phyloP scores from a whole-genome alignment of 2,329 filamentous ascomycete species.

The Ascochyta lentis region DNA sequence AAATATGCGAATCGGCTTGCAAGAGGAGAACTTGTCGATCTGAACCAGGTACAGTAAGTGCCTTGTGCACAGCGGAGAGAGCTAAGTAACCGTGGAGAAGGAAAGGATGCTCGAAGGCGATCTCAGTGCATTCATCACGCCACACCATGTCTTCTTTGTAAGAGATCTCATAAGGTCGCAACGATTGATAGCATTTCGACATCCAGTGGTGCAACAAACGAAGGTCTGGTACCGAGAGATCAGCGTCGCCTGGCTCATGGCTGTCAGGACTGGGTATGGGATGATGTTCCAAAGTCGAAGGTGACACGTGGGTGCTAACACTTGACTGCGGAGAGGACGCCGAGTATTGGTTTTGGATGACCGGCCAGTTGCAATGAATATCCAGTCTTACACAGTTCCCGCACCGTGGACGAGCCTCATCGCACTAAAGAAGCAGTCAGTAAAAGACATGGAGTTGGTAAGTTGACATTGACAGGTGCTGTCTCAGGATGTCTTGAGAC shows the following conservation, averaged over 20 bases:
- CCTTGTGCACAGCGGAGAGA: constrained; percentile 39
- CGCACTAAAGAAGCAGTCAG: constrained; percentile 31
- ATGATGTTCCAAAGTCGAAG: background rate
- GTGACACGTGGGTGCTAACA: constrained; percentile 17
- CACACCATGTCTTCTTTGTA: constrained; percentile 20
- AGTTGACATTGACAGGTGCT: background rate
- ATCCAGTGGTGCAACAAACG: constrained; percentile 41
- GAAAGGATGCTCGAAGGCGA: constrained; percentile 38
- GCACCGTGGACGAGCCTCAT: constrained; percentile 40
- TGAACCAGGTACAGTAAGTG: constrained; percentile 23
- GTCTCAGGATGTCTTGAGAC: background rate
- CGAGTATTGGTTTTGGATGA: constrained; percentile 25
- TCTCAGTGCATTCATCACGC: constrained; percentile 29
- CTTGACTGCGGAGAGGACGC: constrained; percentile 24
- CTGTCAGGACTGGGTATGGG: background rate
- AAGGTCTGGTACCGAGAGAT: constrained; percentile 37
- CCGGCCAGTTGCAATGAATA: constrained; percentile 40
- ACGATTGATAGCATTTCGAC: constrained; percentile 26
- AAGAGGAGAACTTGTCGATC: constrained; percentile 31
- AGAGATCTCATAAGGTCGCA: constrained; percentile 25
- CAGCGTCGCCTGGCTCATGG: constrained; percentile 13
- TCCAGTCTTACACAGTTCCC: constrained; percentile 40
- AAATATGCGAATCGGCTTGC: constrained; percentile 40
- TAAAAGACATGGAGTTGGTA: background rate
- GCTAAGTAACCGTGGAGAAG: constrained; percentile 41